Base-by-base conservation (phyloP, 805 yeast genomes). In the Saccharomycopsis sp. region DNA sequence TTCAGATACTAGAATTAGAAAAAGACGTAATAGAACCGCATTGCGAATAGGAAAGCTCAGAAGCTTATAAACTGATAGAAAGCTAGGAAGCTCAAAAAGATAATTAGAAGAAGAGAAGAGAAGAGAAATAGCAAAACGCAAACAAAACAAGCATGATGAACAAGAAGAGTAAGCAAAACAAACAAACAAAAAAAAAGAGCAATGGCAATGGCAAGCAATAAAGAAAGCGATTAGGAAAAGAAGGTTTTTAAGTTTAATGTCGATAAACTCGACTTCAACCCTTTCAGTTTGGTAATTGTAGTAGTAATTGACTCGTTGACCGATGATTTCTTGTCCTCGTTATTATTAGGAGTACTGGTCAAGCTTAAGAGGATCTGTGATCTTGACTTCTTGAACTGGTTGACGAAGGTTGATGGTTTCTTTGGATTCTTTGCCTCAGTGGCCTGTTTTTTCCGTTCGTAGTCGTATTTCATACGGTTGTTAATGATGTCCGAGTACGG, bases 401-500 rank as follows among this genome's bases (percentile, higher is more conserved):
- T 17, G 22, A 44, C 12, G 12, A 44, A 17, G 20, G 19, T 17
- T 17, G 19, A 44, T 12, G 19, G 5, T 44, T 44, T 17, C 49
- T 44, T n/a, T 3, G 22, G 19, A 7, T 8, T 17, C 12, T 12
- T 44, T 44, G 19, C 19, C 12, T 29, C 49, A 12, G 49, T 19
- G 20, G 49, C 49, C 22, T 44, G 41, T 35, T 35, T 44, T 19
- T 44, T 44, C 9, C 49, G 49, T 17, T 44, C 49, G 22, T 44
- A 74, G 55, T 49, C 47, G 42, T 57, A 59, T 19, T 57, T 59
- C 22, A 47, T 49, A 20, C 62, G 15, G 49, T 59, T 59, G 34
- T 57, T 57, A 23, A 59, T 57, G 29, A 59, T 59, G 38, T 59
- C 62, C 22, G 60, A 54, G 42, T 59, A 59, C 35, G 62, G 62